Evolutionary conservation across 2,329 filamentous ascomycete species (phyloP).

Genomic region (Malbranchea cinnamomea): DNA sequence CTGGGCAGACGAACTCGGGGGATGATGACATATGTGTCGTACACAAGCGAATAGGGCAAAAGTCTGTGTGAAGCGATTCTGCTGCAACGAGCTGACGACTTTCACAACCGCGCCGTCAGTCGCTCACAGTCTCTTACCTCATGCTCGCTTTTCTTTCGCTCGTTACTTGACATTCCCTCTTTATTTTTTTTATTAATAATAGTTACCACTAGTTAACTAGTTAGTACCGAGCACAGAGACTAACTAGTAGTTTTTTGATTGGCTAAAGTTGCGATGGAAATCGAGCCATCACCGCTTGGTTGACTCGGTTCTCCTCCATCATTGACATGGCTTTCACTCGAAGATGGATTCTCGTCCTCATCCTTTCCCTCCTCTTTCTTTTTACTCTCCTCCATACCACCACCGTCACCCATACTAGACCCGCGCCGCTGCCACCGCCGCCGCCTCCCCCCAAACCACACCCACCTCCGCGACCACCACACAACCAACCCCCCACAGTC

Average conservation of each 20-base stretch:
- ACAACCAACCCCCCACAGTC: not conserved
- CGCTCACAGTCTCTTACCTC: conserved; percentile 2
- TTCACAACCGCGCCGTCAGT: not conserved
- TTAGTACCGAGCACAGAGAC: no score
- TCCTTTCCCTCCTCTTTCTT: conserved; percentile 7
- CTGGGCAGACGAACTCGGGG: no score
- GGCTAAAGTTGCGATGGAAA: no score
- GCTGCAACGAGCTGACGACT: not conserved
- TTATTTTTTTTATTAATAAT: no score
- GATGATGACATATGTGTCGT: no score
- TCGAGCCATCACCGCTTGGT: no score
- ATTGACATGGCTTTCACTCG: conserved; percentile 5
- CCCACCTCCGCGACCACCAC: not conserved
- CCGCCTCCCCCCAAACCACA: not conserved
- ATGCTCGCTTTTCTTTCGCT: not conserved
- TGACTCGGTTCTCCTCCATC: no score
- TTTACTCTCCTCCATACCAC: conserved; percentile 5
- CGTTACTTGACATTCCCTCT: conserved; percentile 1
- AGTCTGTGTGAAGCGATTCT: no score
- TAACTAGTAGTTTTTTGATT: no score
- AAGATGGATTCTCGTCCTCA: conserved; percentile 8
- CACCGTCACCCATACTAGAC: not conserved
- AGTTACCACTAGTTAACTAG: no score
- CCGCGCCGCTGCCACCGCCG: not conserved
- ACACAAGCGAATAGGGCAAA: no score